These are phyloP conservation scores for Cucumis melo DNA, from an alignment of 306 rosid genomes.

Conservation along the genomic window DNA sequence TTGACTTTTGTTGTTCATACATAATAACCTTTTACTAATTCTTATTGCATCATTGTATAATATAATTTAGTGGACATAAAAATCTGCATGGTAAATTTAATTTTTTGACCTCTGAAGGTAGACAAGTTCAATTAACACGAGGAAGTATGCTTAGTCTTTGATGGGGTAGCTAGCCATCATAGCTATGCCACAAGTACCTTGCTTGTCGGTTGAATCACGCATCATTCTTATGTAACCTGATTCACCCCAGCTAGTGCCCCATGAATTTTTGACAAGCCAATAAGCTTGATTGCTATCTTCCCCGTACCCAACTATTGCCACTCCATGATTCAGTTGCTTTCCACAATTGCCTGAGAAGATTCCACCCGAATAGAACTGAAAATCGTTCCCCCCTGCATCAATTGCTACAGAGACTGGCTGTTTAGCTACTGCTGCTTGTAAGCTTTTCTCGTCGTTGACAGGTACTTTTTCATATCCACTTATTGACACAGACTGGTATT, in stretches of 20 bases:
- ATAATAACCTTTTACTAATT: slow-evolving; percentile 9
- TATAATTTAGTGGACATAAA: not conserved
- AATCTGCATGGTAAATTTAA: not conserved
- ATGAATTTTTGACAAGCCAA: slow-evolving; percentile 65
- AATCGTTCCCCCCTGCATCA: slow-evolving; percentile 35
- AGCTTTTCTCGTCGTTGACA: slow-evolving; percentile 25
- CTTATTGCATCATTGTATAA: slow-evolving; percentile 4
- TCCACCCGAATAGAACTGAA: slow-evolving; percentile 51
- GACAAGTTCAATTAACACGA: slow-evolving; percentile 12
- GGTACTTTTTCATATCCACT: slow-evolving; percentile 45
- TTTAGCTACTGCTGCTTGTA: slow-evolving; percentile 44
- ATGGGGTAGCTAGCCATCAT: slow-evolving; percentile 57
- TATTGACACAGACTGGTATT: slow-evolving; percentile 17
- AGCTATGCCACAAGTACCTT: slow-evolving; percentile 60
- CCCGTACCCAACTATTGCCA: slow-evolving; percentile 57
- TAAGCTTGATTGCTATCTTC: slow-evolving; percentile 26
- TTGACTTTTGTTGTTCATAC: not conserved
- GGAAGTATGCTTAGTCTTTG: slow-evolving; percentile 14
- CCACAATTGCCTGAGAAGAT: slow-evolving; percentile 42
- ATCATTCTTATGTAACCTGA: slow-evolving; percentile 44
- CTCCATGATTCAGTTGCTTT: slow-evolving; percentile 51
- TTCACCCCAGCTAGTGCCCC: slow-evolving; percentile 15
- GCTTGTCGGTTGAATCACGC: slow-evolving; percentile 14
- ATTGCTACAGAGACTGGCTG: slow-evolving; percentile 63
- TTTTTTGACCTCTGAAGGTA: slow-evolving; percentile 6